phyloP scores from a whole-genome alignment of 2,329 filamentous ascomycete species.

The Ramularia endophylla region DNA sequence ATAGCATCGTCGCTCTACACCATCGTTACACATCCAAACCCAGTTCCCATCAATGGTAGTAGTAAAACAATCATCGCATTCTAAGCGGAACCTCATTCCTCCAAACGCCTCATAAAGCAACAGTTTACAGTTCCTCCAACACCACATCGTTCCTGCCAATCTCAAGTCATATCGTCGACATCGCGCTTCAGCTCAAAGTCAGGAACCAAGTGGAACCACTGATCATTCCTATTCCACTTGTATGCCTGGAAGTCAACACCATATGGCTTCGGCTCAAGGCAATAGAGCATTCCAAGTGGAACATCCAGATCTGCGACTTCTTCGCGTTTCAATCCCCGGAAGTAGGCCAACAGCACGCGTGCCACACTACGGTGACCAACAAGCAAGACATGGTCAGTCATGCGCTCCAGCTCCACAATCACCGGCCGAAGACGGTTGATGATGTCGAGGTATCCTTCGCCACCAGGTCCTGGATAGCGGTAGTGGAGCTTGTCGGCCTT shows the following conservation, averaged over 20 bases:
- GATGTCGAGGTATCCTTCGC: conserved; percentile 93
- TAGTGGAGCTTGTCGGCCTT: conserved; percentile 87
- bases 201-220: conserved; percentile 81
- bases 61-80: too few relatives aligned
- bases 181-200: conserved; percentile 70
- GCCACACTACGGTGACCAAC: conserved; percentile 90
- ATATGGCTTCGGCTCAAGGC: conserved; percentile 95
- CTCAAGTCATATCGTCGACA: conserved; percentile 30
- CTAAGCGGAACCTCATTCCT: too few relatives aligned
- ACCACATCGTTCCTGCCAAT: too few relatives aligned
- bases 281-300: conserved; percentile 87
- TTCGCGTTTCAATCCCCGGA: conserved; percentile 83
- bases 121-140: too few relatives aligned
- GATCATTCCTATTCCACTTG: conserved; percentile 70
- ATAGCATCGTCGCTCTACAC: too few relatives aligned
- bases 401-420: conserved; percentile 94
- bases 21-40: too few relatives aligned
- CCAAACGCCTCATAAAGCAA: too few relatives aligned
- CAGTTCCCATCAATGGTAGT: too few relatives aligned
- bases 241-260: conserved; percentile 97
- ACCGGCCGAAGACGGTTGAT: conserved; percentile 93
- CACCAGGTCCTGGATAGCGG: conserved; percentile 91
- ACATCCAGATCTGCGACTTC: conserved; percentile 94
- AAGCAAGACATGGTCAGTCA: conserved; percentile 90
- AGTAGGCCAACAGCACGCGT: conserved; percentile 90